Evolutionary conservation across 352 stramenopile genomes (phyloP).

Genomic region (Globisporangium canariense): DNA sequence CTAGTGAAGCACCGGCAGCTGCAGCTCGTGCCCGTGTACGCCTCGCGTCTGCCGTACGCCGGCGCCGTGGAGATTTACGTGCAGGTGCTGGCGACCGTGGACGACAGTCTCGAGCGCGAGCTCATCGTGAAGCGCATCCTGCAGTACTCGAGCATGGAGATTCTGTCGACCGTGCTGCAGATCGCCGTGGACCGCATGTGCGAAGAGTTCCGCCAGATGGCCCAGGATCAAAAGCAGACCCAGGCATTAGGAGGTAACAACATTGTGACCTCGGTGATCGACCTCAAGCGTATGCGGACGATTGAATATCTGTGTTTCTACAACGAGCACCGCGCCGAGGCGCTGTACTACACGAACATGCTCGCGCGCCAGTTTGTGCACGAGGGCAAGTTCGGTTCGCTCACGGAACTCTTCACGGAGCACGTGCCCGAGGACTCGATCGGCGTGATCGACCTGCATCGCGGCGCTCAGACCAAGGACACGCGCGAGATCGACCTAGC

Average conservation of each 20-base stretch:
- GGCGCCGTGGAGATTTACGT: constrained; percentile 71
- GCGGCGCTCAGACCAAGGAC: constrained; percentile 31
- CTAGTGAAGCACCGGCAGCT: constrained; percentile 76
- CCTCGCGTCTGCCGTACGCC: constrained; percentile 50
- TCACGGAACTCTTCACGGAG: constrained; percentile 58
- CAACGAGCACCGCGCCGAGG: constrained; percentile 58
- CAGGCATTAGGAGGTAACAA: constrained; percentile 13
- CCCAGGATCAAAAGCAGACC: constrained; percentile 25
- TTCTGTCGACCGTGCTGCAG: constrained; percentile 59
- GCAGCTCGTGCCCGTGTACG: constrained; percentile 75
- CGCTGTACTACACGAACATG: constrained; percentile 49
- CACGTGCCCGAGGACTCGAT: constrained; percentile 70
- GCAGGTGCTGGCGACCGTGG: constrained; percentile 60
- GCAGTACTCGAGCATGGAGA: constrained; percentile 59
- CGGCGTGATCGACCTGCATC: constrained; percentile 55
- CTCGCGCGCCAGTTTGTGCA: constrained; percentile 68
- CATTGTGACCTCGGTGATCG: constrained; percentile 33
- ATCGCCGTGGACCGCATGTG: constrained; percentile 52
- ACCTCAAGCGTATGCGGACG: constrained; percentile 58
- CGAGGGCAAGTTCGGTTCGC: constrained; percentile 61
- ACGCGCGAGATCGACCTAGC: constrained; percentile 50
- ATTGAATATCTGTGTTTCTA: constrained; percentile 81
- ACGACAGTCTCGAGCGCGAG: constrained; percentile 63
- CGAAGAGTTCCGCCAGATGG: constrained; percentile 26
- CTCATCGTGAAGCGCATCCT: constrained; percentile 64